phyloP scores from a whole-genome alignment of 495 filamentous ascomycete genomes.

The Immersiella caudata region DNA sequence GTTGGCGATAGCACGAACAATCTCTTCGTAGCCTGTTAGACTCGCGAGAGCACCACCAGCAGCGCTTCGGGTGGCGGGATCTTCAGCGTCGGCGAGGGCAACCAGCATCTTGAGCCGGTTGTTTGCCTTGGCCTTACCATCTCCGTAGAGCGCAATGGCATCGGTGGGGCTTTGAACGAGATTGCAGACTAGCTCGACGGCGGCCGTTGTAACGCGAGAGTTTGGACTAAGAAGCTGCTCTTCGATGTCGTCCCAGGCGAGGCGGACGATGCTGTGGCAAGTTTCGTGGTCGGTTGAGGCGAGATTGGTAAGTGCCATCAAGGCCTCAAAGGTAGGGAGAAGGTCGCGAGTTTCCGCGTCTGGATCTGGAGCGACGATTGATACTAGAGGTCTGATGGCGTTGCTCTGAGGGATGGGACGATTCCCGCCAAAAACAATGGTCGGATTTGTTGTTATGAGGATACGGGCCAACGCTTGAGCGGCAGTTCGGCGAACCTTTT shows the following conservation, averaged over 20 bases:
- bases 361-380: constrained; percentile 63
- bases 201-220: constrained; percentile 74
- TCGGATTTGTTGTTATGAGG: constrained; percentile 84
- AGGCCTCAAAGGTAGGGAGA: constrained; percentile 84
- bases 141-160: constrained; percentile 64
- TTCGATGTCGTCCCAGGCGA: constrained; percentile 73
- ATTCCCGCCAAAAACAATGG: constrained; percentile 79
- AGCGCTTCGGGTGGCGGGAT: constrained; percentile 74
- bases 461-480: constrained; percentile 91
- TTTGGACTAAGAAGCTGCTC: constrained; percentile 80
- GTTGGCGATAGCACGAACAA: constrained; percentile 68
- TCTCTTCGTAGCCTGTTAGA: constrained; percentile 74
- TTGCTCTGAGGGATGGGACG: constrained; percentile 71
- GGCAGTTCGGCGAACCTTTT: constrained; percentile 59
- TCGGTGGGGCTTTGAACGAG: constrained; percentile 71
- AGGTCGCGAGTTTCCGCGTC: constrained; percentile 71
- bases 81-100: constrained; percentile 83
- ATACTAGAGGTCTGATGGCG: constrained; percentile 76
- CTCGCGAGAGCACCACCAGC: constrained; percentile 88
- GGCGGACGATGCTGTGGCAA: constrained; percentile 69
- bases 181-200: constrained; percentile 90
- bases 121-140: constrained; percentile 69
- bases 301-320: constrained; percentile 91
- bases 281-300: constrained; percentile 76
- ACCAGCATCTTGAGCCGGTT: constrained; percentile 80